Base-by-base conservation (phyloP, 306 rosid species). In the Cicer arietinum region DNA sequence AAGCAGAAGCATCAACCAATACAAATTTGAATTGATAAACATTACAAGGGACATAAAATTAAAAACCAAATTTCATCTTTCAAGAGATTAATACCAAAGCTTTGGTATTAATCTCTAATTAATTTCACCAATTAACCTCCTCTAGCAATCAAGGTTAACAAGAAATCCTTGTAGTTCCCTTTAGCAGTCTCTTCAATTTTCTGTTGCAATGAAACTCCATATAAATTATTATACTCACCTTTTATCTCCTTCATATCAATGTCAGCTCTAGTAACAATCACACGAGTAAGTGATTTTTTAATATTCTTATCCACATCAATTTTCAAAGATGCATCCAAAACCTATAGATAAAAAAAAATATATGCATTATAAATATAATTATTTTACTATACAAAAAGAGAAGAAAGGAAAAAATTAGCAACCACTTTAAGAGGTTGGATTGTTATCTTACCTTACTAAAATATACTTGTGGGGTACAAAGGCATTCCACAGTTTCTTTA, bases 131-230 rank as follows among this genome's bases (percentile, higher is more conserved):
- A 68, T 76, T 71, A 90, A 48, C 69, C 81, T 71, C 82, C 89
- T 87, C 87, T 85, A 0, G 83, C 84, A 61, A 90, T 78, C 86
- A 94, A 85, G 45, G 86, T 82, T 35, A 92, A 84, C 85, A 92
- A 85, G 86, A 94, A 86, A 88, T 92, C 99, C 85, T 90, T 92
- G 37, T 85, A 94, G 79, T 79, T 92, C 43, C 99, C 99, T 69
- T 81, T 84, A 37, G 96, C 83, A 6, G 74, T 68, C 42, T 83
- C 88, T 76, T 85, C 96, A 71, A 94, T 84, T 81, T 85, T 89
- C 37, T 85, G 82, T 3, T 82, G 8, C 45, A 92, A 76, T 40
- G 93, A 60, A 84, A 69, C 86, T 73, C 96, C 96, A 84, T 66
- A 84, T 0, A 40, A 52, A 10, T 53, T 76, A 13, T 90, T 60